Conservation (phyloP, 2,329 filamentous ascomycete genomes). For the Ceratocystis diversiconidia region DNA sequence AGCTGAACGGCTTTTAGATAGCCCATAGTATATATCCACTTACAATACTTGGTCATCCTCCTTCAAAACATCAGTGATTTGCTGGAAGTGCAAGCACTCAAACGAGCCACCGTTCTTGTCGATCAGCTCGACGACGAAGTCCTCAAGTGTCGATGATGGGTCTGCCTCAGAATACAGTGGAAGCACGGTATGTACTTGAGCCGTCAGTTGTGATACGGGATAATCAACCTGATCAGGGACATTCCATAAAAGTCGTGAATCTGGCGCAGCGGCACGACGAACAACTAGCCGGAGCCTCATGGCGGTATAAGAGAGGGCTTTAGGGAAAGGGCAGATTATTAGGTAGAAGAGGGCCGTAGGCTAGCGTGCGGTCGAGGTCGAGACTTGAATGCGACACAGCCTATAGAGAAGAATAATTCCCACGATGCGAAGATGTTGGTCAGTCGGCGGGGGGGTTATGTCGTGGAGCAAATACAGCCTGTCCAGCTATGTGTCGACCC, state of each 20-base stretch:
- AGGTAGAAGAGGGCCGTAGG: neutral
- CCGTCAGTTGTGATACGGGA: constrained; percentile 63
- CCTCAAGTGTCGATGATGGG: constrained; percentile 70
- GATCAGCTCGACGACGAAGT: constrained; percentile 69
- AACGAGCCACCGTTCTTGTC: constrained; percentile 46
- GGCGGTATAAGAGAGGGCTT: neutral
- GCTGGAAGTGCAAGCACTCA: constrained; percentile 78
- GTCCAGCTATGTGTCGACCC: neutral
- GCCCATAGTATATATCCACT: constrained; percentile 24
- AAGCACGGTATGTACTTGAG: constrained; percentile 63
- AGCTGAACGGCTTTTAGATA: neutral
- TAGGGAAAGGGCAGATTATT: neutral
- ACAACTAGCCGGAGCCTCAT: constrained; percentile 62
- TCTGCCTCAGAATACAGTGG: constrained; percentile 43
- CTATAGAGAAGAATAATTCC: constrained; percentile 6
- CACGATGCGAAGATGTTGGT: neutral
- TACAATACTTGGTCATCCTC: constrained; percentile 76
- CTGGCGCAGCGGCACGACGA: constrained; percentile 58
- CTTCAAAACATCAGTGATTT: constrained; percentile 53
- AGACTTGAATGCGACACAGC: neutral
- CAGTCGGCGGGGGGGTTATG: too few relatives aligned
- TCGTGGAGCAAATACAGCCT: too few relatives aligned
- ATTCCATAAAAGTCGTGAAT: constrained; percentile 58
- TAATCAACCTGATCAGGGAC: constrained; percentile 42
- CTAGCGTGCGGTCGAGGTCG: neutral